Evolutionary conservation across 441 rosid genomes (phyloP).

Genomic region (Adansonia madagascariensis): DNA sequence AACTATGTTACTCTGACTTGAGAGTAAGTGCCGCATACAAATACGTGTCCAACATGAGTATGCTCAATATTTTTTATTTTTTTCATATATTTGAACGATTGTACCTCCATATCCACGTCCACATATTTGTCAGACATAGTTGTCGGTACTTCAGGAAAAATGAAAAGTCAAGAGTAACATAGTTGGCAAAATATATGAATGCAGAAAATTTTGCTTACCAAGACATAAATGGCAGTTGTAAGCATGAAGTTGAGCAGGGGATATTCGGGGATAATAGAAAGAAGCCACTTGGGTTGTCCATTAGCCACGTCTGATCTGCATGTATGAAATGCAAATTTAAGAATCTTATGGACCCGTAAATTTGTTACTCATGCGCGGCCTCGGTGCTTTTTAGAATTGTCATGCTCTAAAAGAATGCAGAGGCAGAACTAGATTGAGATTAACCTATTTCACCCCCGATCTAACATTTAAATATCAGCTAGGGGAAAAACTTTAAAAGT

Average conservation of each 20-base stretch:
- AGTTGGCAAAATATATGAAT: not conserved
- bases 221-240: slow-evolving; percentile 80
- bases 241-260: slow-evolving; percentile 97
- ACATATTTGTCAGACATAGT: no score
- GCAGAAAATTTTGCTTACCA: slow-evolving; percentile 51
- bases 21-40: no score
- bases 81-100: no score
- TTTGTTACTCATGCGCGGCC: not conserved
- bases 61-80: no score
- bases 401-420: not conserved
- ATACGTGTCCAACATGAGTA: no score
- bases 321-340: slow-evolving; percentile 8
- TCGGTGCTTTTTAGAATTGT: not conserved
- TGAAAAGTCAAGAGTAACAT: no score
- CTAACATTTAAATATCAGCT: no score
- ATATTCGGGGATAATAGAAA: slow-evolving; percentile 87
- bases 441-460: no score
- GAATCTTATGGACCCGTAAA: not conserved
- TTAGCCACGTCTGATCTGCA: slow-evolving; percentile 81
- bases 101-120: no score
- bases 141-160: no score
- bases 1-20: no score
- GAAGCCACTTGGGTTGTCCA: slow-evolving; percentile 99
- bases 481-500: no score
- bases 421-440: not conserved